phyloP scores from a whole-genome alignment of 345 rosid species.

The Murraya koenigii region DNA sequence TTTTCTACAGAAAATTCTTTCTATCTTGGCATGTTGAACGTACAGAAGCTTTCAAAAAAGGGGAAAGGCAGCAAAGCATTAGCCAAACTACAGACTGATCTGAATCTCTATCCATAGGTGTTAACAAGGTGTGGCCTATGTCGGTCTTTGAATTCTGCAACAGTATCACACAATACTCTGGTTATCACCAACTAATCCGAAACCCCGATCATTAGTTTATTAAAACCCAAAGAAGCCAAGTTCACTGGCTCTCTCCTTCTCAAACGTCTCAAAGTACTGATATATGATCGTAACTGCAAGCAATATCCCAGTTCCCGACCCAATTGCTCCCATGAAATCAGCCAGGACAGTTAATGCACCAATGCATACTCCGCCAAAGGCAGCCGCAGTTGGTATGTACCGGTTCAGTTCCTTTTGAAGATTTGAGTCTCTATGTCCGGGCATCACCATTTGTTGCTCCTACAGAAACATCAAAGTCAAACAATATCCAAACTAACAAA shows the following conservation, averaged over 20 bases:
- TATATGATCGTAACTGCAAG: constrained; percentile 72
- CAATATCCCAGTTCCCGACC: constrained; percentile 73
- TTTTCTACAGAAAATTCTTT: background rate
- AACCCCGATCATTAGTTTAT: constrained; percentile 2
- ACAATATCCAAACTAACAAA: background rate
- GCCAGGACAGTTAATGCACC: constrained; percentile 76
- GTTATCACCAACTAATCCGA: constrained; percentile 9
- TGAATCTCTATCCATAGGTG: background rate
- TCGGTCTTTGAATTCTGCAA: background rate
- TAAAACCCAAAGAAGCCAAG: constrained; percentile 76
- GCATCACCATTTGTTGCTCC: constrained; percentile 95
- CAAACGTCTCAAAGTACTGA: constrained; percentile 69
- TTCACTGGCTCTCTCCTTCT: constrained; percentile 76
- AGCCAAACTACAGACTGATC: background rate
- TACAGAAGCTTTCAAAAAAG: background rate
- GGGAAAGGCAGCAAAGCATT: background rate
- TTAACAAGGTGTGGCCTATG: constrained; percentile 12
- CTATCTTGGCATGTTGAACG: background rate
- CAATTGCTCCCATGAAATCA: constrained; percentile 82
- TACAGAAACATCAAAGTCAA: constrained; percentile 11
- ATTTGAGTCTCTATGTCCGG: constrained; percentile 69
- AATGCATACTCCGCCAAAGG: constrained; percentile 75
- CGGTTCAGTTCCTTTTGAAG: constrained; percentile 70
- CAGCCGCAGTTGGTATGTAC: constrained; percentile 79
- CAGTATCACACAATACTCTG: background rate